Conservation (phyloP, 2,329 filamentous ascomycete genomes). For the Geosmithia putterillii region DNA sequence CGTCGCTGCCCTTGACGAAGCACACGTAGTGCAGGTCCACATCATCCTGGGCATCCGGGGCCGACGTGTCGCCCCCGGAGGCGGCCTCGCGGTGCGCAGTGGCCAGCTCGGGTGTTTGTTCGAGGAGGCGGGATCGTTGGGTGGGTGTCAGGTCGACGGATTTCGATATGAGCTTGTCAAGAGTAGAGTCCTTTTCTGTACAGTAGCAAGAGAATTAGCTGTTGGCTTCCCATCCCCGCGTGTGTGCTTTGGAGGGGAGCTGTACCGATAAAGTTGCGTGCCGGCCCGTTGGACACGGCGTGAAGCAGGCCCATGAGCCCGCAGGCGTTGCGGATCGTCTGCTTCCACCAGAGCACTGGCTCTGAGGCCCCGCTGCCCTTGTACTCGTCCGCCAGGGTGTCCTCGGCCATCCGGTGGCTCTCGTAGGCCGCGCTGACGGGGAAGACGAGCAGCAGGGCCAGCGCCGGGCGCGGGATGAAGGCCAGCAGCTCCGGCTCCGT, state of each 20-base stretch:
- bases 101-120: constrained; percentile 64
- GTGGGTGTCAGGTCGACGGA: constrained; percentile 58
- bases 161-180: constrained; percentile 52
- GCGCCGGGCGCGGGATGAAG: constrained; percentile 78
- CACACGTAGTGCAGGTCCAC: constrained; percentile 95
- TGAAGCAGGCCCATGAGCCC: constrained; percentile 84
- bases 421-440: constrained; percentile 74
- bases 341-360: constrained; percentile 84
- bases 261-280: constrained; percentile 48
- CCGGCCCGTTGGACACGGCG: constrained; percentile 65
- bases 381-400: constrained; percentile 52
- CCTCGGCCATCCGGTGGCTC: constrained; percentile 61
- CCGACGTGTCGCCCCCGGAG: constrained; percentile 61
- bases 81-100: constrained; percentile 70
- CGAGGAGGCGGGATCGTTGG: constrained; percentile 61
- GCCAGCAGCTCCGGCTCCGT: constrained; percentile 73
- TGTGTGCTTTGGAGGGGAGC: too few species aligned
- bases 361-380: constrained; percentile 53
- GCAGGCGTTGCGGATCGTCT: constrained; percentile 90
- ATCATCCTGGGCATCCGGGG: constrained; percentile 65
- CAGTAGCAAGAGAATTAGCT: background rate
- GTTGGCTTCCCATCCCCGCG: background rate
- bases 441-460: constrained; percentile 86
- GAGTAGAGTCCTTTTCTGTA: constrained; percentile 37
- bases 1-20: constrained; percentile 67